Conservation (phyloP, 192 early-diverging fungal genomes). For the Podila verticillata region DNA sequence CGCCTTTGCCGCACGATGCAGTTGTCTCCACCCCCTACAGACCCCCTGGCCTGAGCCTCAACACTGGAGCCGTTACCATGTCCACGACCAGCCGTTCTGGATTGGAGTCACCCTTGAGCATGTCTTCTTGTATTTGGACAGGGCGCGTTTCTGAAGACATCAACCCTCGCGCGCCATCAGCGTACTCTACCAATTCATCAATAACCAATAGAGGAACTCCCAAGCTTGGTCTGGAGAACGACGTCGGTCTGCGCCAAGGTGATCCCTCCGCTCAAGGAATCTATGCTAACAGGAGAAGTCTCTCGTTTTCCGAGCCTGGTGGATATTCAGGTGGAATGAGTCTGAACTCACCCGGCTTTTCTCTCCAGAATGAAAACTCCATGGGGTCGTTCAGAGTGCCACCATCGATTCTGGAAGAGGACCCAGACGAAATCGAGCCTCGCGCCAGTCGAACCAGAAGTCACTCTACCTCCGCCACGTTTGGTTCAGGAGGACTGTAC, state of each 20-base stretch:
- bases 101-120: slow-evolving; percentile 24
- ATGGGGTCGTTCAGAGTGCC: slow-evolving; percentile 7
- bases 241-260: background rate
- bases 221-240: background rate
- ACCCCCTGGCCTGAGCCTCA: background rate
- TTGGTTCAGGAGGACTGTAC: slow-evolving; percentile 29
- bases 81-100: background rate
- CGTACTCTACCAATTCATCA: no score
- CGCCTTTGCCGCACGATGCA: no score
- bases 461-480: slow-evolving; percentile 43
- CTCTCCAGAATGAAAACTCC: background rate
- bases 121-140: slow-evolving; percentile 42
- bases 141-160: slow-evolving; percentile 8
- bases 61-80: background rate
- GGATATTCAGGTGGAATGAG: slow-evolving; percentile 13
- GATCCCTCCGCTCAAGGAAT: background rate
- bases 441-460: slow-evolving; percentile 29
- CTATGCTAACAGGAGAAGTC: slow-evolving; percentile 14
- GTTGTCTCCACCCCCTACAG: background rate
- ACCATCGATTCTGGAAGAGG: slow-evolving; percentile 33
- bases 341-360: background rate
- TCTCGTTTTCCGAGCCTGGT: slow-evolving; percentile 34
- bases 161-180: background rate
- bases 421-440: slow-evolving; percentile 32
- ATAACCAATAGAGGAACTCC: no score